phyloP scores from a whole-genome alignment of 2,329 filamentous ascomycete species.

The Thermoascus crustaceus region DNA sequence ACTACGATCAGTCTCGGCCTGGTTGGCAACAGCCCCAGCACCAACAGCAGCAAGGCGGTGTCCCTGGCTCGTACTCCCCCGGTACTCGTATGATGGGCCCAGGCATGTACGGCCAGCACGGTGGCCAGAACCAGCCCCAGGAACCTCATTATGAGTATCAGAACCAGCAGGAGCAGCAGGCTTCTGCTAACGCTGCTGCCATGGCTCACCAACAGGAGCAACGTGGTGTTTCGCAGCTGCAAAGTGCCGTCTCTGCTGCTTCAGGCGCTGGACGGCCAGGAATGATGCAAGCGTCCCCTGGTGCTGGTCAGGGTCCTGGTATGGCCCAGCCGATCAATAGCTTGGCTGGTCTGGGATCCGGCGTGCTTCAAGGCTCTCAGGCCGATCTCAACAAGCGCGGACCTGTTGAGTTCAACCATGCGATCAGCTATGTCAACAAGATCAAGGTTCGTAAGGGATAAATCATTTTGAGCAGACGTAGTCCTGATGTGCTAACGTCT shows the following conservation, averaged over 20 bases:
- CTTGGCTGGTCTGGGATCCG: conserved; percentile 54
- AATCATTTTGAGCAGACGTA: conserved; percentile 1
- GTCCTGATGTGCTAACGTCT: neutral
- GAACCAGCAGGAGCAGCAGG: conserved; percentile 38
- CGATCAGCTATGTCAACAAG: conserved; percentile 98
- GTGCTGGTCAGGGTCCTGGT: conserved; percentile 36
- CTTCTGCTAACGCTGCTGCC: conserved; percentile 36
- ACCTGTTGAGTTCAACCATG: conserved; percentile 97
- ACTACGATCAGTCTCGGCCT: conserved; percentile 32
- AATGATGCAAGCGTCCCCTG: conserved; percentile 41
- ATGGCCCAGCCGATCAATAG: conserved; percentile 48
- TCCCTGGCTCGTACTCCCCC: conserved; percentile 33
- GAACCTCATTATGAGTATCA: conserved; percentile 37
- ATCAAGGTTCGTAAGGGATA: conserved; percentile 70
- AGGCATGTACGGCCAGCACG: conserved; percentile 29
- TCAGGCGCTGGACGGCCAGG: conserved; percentile 41
- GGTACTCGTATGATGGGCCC: conserved; percentile 29
- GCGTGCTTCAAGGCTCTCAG: conserved; percentile 47
- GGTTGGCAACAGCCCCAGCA: conserved; percentile 31
- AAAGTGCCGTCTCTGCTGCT: conserved; percentile 55
- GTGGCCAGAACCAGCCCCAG: conserved; percentile 30
- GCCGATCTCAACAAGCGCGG: conserved; percentile 69
- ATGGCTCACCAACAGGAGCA: conserved; percentile 56
- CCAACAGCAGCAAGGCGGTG: conserved; percentile 23
- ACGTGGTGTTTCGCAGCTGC: conserved; percentile 56